Percentiles rank a stretch among this genome's conserved stretches.
These are phyloP conservation scores for Alternaria sp. DNA, from an alignment of 2,329 filamentous ascomycete species.

Conservation along the genomic window DNA sequence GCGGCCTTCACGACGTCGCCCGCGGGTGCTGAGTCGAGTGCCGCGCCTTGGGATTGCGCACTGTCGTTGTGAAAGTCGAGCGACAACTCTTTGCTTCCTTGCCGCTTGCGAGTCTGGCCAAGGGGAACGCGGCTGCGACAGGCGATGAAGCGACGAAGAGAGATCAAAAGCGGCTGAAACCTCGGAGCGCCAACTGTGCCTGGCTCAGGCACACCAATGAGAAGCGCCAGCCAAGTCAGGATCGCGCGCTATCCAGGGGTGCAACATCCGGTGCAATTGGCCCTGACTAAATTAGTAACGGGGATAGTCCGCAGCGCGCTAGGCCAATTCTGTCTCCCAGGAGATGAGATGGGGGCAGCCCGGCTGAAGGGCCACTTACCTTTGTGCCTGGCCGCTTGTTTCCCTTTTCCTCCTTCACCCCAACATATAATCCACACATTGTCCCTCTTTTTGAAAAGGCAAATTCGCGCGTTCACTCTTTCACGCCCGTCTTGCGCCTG, in stretches of 20 bases:
- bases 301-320: conserved; percentile 24
- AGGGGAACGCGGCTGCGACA: conserved; percentile 28
- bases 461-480: conserved; percentile 48
- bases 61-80: conserved; percentile 4
- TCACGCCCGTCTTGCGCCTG: conserved; percentile 39
- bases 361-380: conserved; percentile 25
- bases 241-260: conserved; percentile 6
- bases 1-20: conserved; percentile 22
- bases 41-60: neutral
- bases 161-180: conserved; percentile 17
- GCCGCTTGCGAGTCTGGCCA: conserved; percentile 15
- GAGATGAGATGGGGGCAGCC: conserved; percentile 35
- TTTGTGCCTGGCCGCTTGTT: conserved; percentile 30
- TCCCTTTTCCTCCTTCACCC: conserved; percentile 34
- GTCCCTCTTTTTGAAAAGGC: conserved; percentile 31
- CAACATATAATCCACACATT: conserved; percentile 29
- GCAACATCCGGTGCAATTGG: conserved; percentile 36
- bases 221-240: neutral
- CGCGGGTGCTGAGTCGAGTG: neutral
- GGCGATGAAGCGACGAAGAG: conserved; percentile 14
- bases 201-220: conserved; percentile 44
- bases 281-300: conserved; percentile 28
- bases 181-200: conserved; percentile 24
- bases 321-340: conserved; percentile 18
- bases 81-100: conserved; percentile 14